Percentiles rank a stretch among this genome's conserved stretches.
phyloP scores from a whole-genome alignment of 176 grass and related monocot species.

The Juncus inflexus region DNA sequence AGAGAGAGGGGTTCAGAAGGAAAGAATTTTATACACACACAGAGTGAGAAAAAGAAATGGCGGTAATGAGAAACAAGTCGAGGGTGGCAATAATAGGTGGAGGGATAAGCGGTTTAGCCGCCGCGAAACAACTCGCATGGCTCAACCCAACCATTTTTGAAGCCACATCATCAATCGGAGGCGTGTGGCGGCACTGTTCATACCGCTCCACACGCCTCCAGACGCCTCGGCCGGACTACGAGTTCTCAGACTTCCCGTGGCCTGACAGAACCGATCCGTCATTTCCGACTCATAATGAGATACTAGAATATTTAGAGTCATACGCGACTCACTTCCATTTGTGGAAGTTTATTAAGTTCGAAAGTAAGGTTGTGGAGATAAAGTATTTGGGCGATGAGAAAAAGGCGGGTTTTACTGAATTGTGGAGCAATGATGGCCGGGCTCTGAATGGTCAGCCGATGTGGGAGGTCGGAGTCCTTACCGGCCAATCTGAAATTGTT shows the following conservation, averaged over 20 bases:
- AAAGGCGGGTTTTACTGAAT: slow-evolving; percentile 36
- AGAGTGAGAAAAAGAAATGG: slow-evolving; percentile 28
- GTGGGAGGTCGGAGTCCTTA: slow-evolving; percentile 82
- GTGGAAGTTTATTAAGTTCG: slow-evolving; percentile 57
- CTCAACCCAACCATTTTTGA: slow-evolving; percentile 82
- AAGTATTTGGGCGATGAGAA: slow-evolving; percentile 47
- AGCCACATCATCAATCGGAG: slow-evolving; percentile 59
- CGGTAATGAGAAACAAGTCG: slow-evolving; percentile 21
- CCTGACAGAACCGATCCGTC: slow-evolving; percentile 62
- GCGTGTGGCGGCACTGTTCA: slow-evolving; percentile 89
- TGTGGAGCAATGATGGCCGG: slow-evolving; percentile 54
- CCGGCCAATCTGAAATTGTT: slow-evolving; percentile 27
- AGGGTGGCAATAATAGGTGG: slow-evolving; percentile 87
- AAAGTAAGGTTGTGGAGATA: slow-evolving; percentile 71
- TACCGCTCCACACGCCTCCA: slow-evolving; percentile 84
- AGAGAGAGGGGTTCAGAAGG: too few species aligned
- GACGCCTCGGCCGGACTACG: slow-evolving; percentile 83
- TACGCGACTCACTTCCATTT: slow-evolving; percentile 68
- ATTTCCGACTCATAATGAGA: slow-evolving; percentile 76
- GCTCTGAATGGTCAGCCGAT: slow-evolving; percentile 46
- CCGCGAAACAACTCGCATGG: slow-evolving; percentile 67
- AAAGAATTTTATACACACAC: background rate
- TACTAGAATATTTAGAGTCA: slow-evolving; percentile 77
- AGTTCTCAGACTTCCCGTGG: slow-evolving; percentile 93
- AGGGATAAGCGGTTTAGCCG: slow-evolving; percentile 77